phyloP scores from a whole-genome alignment of 1,284 basidiomycete species.

The Boletus mariae region DNA sequence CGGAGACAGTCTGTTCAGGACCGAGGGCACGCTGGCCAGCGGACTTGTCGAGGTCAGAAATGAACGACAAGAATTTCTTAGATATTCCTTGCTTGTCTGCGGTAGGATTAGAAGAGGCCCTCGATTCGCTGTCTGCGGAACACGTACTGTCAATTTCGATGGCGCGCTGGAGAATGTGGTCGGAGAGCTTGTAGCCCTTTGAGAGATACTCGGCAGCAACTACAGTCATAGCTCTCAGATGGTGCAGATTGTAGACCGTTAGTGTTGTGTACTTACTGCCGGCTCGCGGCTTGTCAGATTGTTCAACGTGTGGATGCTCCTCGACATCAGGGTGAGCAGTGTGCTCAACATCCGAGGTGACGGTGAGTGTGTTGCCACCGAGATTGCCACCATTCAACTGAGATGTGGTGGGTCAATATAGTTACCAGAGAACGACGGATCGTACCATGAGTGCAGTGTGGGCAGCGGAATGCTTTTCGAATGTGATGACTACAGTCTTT shows the following conservation, averaged over 20 bases:
- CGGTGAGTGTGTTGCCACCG: conserved; percentile 55
- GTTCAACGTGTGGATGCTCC: conserved; percentile 50
- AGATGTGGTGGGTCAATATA: conserved; percentile 7
- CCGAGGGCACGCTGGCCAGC: conserved; percentile 69
- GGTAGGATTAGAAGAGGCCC: not conserved
- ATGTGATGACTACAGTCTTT: conserved; percentile 56
- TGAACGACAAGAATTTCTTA: conserved; percentile 73
- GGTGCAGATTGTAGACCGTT: not conserved
- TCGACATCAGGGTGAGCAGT: conserved; percentile 49
- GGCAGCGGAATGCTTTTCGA: conserved; percentile 74
- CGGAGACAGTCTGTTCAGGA: conserved; percentile 71
- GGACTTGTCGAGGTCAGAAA: conserved; percentile 65
- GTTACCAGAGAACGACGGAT: not conserved
- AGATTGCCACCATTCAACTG: conserved; percentile 73
- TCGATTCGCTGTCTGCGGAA: not conserved
- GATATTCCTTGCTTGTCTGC: conserved; percentile 85
- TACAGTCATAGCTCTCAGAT: conserved; percentile 18
- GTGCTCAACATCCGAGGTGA: conserved; percentile 63
- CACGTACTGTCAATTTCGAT: conserved; percentile 81
- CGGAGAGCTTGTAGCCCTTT: conserved; percentile 79
- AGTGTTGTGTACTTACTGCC: conserved; percentile 50
- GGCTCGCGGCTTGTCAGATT: conserved; percentile 79
- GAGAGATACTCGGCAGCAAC: conserved; percentile 91
- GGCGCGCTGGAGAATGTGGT: conserved; percentile 75
- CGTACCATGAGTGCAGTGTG: conserved; percentile 76